Percentiles rank a stretch among this genome's conserved stretches.
These are phyloP conservation scores for Saussurea involucrata DNA, from an alignment of 129 eudicot species.

Conservation along the genomic window DNA sequence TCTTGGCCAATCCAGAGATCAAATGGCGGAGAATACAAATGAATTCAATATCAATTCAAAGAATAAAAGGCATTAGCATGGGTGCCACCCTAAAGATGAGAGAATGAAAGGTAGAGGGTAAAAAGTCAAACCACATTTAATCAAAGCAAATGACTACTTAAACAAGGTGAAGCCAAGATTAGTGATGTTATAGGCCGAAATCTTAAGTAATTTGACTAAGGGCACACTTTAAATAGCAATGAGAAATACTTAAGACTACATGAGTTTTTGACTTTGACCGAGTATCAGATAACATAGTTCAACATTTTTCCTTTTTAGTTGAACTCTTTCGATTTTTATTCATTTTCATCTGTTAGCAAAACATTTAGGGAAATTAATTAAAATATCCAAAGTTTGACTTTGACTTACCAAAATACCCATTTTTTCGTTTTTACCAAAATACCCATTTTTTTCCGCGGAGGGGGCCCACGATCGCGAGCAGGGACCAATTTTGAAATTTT, in stretches of 20 bases:
- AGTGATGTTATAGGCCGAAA: neutral
- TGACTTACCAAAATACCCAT: no score
- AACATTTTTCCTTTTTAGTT: no score
- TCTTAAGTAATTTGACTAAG: neutral
- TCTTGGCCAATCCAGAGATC: no score
- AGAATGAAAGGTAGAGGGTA: neutral
- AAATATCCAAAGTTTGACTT: no score
- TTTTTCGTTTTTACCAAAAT: no score
- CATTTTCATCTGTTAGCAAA: no score
- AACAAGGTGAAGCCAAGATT: neutral
- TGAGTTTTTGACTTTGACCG: neutral
- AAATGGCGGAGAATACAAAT: neutral
- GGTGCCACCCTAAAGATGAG: neutral
- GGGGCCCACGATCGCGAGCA: no score
- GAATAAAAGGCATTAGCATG: neutral
- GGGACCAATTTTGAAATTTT: no score
- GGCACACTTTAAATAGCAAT: neutral
- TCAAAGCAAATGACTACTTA: neutral
- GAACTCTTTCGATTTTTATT: no score
- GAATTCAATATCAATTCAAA: no score
- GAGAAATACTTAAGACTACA: neutral
- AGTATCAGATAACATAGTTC: neutral
- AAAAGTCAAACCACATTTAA: neutral
- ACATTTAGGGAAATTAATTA: no score
- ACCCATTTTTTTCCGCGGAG: no score